Percentiles rank a stretch among this genome's conserved stretches.
Conservation (phyloP, 176 grass and related monocot genomes). For the Hordeum vulgare region DNA sequence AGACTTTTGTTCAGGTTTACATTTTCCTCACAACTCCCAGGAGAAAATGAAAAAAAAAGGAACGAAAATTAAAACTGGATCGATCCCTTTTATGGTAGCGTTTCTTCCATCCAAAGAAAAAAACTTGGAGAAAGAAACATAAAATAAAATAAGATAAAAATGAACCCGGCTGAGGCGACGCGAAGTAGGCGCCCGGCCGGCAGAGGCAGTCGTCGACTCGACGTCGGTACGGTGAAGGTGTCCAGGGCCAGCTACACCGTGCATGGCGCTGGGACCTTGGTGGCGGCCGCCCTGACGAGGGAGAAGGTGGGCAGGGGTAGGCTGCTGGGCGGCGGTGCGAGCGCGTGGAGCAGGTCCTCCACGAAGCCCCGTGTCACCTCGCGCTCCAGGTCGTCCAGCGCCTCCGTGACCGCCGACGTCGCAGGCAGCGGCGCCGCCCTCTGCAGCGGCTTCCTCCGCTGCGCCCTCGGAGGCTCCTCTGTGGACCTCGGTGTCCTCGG, state of each 20-base stretch:
- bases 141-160: neutral
- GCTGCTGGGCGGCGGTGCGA: conserved; percentile 55
- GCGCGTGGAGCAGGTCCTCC: conserved; percentile 34
- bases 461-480: neutral
- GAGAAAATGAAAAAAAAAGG: neutral
- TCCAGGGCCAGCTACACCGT: neutral
- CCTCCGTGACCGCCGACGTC: neutral
- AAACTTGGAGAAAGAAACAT: conserved; percentile 23
- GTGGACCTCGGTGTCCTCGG: neutral
- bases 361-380: conserved; percentile 30
- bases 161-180: neutral
- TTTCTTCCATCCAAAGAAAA: conserved; percentile 47
- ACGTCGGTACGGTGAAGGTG: neutral
- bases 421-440: conserved; percentile 27
- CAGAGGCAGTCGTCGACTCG: neutral
- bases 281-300: conserved; percentile 1
- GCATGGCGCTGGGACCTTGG: conserved; percentile 10
- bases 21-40: neutral
- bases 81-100: neutral
- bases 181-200: too few relatives aligned
- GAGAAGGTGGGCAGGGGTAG: conserved; percentile 47
- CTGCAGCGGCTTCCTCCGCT: conserved; percentile 31
- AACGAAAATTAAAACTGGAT: neutral
- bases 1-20: neutral
- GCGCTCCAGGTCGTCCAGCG: conserved; percentile 40